These are phyloP conservation scores for Phtheirospermum japonicum DNA, from an alignment of 257 asterid species.

Conservation along the genomic window DNA sequence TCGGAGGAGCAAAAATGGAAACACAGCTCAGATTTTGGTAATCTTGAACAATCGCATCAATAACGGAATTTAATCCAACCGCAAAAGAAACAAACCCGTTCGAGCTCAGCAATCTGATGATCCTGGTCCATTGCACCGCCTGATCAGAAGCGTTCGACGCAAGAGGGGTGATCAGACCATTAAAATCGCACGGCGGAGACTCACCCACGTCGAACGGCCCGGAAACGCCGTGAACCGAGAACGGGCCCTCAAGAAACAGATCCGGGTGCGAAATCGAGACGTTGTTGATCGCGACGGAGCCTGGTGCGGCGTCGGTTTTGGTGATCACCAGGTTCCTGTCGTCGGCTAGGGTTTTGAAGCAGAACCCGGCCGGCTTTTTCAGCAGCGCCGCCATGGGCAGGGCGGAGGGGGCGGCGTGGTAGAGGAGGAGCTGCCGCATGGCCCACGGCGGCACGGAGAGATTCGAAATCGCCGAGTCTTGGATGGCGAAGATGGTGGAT, in stretches of 20 bases:
- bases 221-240: slow-evolving; percentile 63
- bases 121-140: slow-evolving; percentile 42
- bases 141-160: not conserved
- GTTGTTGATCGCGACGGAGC: slow-evolving; percentile 48
- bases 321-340: slow-evolving; percentile 40
- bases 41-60: slow-evolving; percentile 46
- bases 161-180: not conserved
- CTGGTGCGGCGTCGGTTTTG: slow-evolving; percentile 28
- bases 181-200: slow-evolving; percentile 29
- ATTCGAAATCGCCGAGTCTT: slow-evolving; percentile 58
- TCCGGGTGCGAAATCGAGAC: slow-evolving; percentile 63
- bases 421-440: slow-evolving; percentile 58
- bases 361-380: slow-evolving; percentile 45
- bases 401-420: slow-evolving; percentile 54
- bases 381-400: slow-evolving; percentile 41
- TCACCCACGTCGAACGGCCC: slow-evolving; percentile 40
- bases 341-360: slow-evolving; percentile 46
- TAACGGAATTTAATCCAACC: slow-evolving; percentile 53
- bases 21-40: slow-evolving; percentile 35
- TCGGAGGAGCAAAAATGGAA: slow-evolving; percentile 61
- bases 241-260: slow-evolving; percentile 49
- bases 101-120: slow-evolving; percentile 40
- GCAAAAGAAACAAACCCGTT: slow-evolving; percentile 65
- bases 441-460: slow-evolving; percentile 55
- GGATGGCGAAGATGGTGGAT: slow-evolving; percentile 69